Percentiles rank a stretch among this genome's conserved stretches.
Evolutionary conservation across 2,329 filamentous ascomycete genomes (phyloP).

Genomic region (Xylaria sp.): DNA sequence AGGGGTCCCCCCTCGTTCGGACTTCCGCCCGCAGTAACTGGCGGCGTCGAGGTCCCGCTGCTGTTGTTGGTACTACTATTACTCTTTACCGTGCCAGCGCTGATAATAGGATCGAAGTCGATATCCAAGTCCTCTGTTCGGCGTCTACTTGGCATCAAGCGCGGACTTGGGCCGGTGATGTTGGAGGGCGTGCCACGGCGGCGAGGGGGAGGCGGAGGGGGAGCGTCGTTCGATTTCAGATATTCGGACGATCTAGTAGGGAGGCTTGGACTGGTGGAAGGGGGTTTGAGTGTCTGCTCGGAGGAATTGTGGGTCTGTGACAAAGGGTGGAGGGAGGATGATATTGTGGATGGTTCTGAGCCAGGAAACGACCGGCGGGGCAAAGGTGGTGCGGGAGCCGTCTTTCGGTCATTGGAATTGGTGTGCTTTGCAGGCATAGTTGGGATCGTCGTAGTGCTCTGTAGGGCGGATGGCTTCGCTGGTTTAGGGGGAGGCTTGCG

Average conservation of each 20-base stretch:
- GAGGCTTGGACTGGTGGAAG: neutral
- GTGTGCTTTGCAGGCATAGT: constrained; percentile 32
- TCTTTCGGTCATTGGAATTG: constrained; percentile 25
- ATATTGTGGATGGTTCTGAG: constrained; percentile 37
- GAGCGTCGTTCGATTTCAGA: constrained; percentile 29
- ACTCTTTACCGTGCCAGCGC: constrained; percentile 37
- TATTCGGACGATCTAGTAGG: constrained; percentile 15
- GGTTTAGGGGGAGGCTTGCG: constrained; percentile 61
- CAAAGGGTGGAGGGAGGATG: constrained; percentile 50
- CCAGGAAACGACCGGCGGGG: constrained; percentile 49
- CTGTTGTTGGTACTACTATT: constrained; percentile 33
- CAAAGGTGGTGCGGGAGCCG: constrained; percentile 51
- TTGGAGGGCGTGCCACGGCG: constrained; percentile 56
- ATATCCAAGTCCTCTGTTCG: constrained; percentile 53
- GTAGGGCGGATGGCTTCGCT: constrained; percentile 65
- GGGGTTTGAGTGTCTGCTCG: constrained; percentile 39
- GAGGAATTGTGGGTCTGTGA: constrained; percentile 56
- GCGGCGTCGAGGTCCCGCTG: constrained; percentile 29
- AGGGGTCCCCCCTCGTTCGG: constrained; percentile 43
- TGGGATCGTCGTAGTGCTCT: constrained; percentile 52
- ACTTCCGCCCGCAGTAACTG: constrained; percentile 35
- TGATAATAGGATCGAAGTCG: constrained; percentile 54
- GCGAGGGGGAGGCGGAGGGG: constrained; percentile 61
- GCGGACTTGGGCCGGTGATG: constrained; percentile 42
- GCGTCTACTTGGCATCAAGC: constrained; percentile 39